Evolutionary conservation across 768 basidiomycete genomes (phyloP).

Genomic region (Leccinum truebloodii): DNA sequence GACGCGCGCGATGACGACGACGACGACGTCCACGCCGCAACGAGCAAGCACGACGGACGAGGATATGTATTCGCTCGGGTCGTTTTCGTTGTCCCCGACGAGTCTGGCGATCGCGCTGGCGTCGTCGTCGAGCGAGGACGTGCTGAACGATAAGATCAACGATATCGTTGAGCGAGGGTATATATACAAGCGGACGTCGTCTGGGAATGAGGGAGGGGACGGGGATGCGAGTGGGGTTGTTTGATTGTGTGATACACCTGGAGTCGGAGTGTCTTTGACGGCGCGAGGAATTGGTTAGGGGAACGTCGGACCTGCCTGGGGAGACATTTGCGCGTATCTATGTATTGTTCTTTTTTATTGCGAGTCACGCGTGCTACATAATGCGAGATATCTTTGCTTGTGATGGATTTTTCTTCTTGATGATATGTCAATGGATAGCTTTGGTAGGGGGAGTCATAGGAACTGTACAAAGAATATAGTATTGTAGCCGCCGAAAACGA

Average conservation of each 20-base stretch:
- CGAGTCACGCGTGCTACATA: too few species aligned
- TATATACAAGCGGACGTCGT: constrained; percentile 21
- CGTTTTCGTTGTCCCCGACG: constrained; percentile 29
- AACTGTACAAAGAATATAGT: too few species aligned
- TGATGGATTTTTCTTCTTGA: too few species aligned
- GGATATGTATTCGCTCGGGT: constrained; percentile 13
- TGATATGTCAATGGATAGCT: too few species aligned
- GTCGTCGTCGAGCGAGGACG: constrained; percentile 25
- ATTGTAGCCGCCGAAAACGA: too few species aligned
- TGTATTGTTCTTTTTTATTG: not conserved
- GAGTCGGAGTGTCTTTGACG: not conserved
- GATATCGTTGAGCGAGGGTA: constrained; percentile 40
- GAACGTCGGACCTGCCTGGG: too few species aligned
- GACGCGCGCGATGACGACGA: not conserved
- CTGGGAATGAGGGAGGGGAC: not conserved
- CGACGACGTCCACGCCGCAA: not conserved
- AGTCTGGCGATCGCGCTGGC: constrained; percentile 24
- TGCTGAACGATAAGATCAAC: constrained; percentile 34
- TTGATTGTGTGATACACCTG: too few species aligned
- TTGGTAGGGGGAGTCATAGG: too few species aligned
- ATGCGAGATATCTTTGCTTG: too few species aligned
- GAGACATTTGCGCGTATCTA: not conserved
- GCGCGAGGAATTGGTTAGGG: too few species aligned
- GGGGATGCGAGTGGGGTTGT: not conserved
- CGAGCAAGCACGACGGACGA: constrained; percentile 7